Percentiles rank a stretch among this genome's conserved stretches.
Evolutionary conservation across 108 stramenopile genomes (phyloP).

Genomic region (Cyclotella cryptica): DNA sequence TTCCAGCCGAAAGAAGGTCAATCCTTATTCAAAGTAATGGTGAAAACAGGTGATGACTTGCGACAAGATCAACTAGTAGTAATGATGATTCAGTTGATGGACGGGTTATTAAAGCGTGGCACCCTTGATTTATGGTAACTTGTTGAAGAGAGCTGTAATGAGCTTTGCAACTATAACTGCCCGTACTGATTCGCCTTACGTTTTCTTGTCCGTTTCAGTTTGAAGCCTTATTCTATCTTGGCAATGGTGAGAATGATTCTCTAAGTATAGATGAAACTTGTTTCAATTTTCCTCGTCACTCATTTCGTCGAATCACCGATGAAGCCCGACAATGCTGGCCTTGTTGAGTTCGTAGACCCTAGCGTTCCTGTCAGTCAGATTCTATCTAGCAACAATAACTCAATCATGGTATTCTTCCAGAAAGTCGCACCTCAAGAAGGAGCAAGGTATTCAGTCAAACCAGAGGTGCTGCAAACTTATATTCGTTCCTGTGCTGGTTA

Average conservation of each 20-base stretch:
- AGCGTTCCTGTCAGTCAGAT: slow-evolving; percentile 93
- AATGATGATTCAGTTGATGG: slow-evolving; percentile 98
- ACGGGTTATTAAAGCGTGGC: slow-evolving; percentile 93
- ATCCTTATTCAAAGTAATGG: slow-evolving; percentile 86
- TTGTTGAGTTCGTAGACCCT: slow-evolving; percentile 96
- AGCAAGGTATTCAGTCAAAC: slow-evolving; percentile 60
- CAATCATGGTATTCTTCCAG: slow-evolving; percentile 80
- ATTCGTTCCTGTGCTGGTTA: slow-evolving; percentile 87
- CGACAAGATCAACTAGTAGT: slow-evolving; percentile 99
- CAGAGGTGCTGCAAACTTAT: slow-evolving; percentile 76
- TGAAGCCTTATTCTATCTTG: slow-evolving; percentile 64
- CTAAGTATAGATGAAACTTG: neutral
- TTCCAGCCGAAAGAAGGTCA: slow-evolving; percentile 22
- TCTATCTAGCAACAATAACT: slow-evolving; percentile 84
- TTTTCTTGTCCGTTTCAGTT: slow-evolving; percentile 18
- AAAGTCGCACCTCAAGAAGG: slow-evolving; percentile 67
- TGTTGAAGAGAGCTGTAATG: slow-evolving; percentile 68
- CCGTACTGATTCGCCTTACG: neutral
- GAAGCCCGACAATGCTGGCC: slow-evolving; percentile 81
- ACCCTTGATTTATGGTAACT: slow-evolving; percentile 91
- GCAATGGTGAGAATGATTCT: slow-evolving; percentile 64
- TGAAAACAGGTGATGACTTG: slow-evolving; percentile 99
- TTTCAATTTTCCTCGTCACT: neutral
- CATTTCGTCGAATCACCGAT: neutral
- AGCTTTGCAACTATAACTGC: slow-evolving; percentile 39